phyloP scores from a whole-genome alignment of 306 rosid species.

The Fragaria nilgerrensis region DNA sequence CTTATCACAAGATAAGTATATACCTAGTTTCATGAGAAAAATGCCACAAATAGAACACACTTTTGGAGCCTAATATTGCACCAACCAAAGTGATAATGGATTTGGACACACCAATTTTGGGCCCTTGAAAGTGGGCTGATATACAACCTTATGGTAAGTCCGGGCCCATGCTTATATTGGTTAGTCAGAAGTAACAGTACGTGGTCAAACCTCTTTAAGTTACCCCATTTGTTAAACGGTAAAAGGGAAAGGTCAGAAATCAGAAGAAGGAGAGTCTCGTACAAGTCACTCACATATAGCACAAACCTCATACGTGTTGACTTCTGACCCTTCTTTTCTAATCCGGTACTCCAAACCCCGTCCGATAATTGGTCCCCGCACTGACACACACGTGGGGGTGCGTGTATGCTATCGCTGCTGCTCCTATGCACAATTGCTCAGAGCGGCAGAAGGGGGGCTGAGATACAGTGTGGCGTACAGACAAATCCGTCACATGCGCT shows the following conservation, averaged over 20 bases:
- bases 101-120: neutral
- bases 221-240: neutral
- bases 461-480: conserved; percentile 1
- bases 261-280: neutral
- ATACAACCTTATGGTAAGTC: neutral
- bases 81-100: neutral
- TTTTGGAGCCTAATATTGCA: neutral
- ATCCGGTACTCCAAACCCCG: conserved; percentile 5
- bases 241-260: neutral
- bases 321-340: neutral
- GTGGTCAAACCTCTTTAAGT: neutral
- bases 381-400: conserved; percentile 10
- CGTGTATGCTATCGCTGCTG: neutral
- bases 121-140: neutral
- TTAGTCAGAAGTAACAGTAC: neutral
- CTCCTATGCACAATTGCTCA: neutral
- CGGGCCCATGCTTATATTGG: neutral
- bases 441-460: neutral
- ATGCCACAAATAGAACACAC: neutral
- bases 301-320: conserved; percentile 1
- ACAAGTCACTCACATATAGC: neutral
- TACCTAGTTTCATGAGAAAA: neutral
- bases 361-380: neutral
- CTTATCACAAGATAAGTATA: neutral
- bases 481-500: conserved; percentile 45